A percentile compares a stretch with the other conserved stretches of the same genome.
Conservation (phyloP, 129 eudicot species). For the Pittosporum tobira region DNA sequence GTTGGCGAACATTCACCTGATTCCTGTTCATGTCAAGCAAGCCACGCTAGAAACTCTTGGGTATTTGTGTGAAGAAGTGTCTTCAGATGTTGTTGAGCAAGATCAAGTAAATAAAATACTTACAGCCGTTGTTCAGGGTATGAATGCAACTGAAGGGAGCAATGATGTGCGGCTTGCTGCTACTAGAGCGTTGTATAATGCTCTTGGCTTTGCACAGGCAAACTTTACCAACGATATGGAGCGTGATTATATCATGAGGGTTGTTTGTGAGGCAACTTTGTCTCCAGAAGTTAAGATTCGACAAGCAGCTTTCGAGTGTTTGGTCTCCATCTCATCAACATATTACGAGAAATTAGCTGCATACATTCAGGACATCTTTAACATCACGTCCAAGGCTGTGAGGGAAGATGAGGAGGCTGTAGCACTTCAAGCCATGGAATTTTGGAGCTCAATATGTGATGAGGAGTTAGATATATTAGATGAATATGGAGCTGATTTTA, state of each 20-base stretch:
- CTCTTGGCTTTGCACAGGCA: conserved; percentile 93
- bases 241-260: conserved; percentile 94
- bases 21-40: conserved; percentile 90
- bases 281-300: conserved; percentile 81
- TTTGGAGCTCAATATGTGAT: conserved; percentile 96
- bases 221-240: conserved; percentile 88
- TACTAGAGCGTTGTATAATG: conserved; percentile 76
- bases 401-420: conserved; percentile 89
- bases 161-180: conserved; percentile 89
- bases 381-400: conserved; percentile 85
- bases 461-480: conserved; percentile 97
- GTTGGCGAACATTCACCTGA: conserved; percentile 69
- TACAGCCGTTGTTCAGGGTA: conserved; percentile 93
- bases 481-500: conserved; percentile 74
- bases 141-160: conserved; percentile 70
- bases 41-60: conserved; percentile 93
- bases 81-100: conserved; percentile 85
- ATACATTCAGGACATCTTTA: conserved; percentile 84
- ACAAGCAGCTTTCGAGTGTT: conserved; percentile 89
- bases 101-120: conserved; percentile 93
- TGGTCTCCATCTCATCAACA: conserved; percentile 80
- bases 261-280: conserved; percentile 89
- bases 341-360: conserved; percentile 83
- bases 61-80: conserved; percentile 93
- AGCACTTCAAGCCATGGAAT: conserved; percentile 90